phyloP scores from a whole-genome alignment of 164 flowering plant genomes.

The Cinnamomum chago region DNA sequence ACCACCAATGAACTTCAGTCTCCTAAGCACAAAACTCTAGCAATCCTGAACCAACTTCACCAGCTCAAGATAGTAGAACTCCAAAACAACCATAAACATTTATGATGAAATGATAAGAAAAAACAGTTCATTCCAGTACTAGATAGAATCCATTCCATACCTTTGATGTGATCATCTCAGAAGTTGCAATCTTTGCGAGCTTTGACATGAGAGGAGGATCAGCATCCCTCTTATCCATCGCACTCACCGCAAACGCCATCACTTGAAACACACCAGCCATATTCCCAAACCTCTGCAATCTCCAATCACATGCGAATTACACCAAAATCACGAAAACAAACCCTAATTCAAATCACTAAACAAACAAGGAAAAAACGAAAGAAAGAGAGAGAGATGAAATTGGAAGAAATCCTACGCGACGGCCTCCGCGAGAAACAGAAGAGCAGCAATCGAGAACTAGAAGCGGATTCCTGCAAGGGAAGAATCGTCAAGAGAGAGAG shows the following conservation, averaged over 20 bases:
- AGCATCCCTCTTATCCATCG: slow-evolving; percentile 48
- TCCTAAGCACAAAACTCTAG: too few species aligned
- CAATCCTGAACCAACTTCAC: too few species aligned
- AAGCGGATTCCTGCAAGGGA: slow-evolving; percentile 58
- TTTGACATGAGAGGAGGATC: slow-evolving; percentile 67
- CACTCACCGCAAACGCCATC: slow-evolving; percentile 72
- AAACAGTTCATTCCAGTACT: neutral
- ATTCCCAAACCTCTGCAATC: slow-evolving; percentile 74
- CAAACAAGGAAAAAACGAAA: neutral
- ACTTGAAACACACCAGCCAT: slow-evolving; percentile 82
- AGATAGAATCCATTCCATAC: slow-evolving; percentile 22
- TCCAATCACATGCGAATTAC: neutral
- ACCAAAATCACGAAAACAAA: neutral
- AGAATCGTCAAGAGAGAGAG: slow-evolving; percentile 6
- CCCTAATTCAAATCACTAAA: neutral
- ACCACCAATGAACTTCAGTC: too few species aligned
- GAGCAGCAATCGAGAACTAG: slow-evolving; percentile 86
- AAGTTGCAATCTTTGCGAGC: slow-evolving; percentile 72
- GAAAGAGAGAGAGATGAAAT: neutral
- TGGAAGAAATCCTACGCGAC: slow-evolving; percentile 46
- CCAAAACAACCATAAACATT: neutral
- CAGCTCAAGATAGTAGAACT: too few species aligned
- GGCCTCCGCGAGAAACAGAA: slow-evolving; percentile 79
- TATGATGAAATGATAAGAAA: neutral
- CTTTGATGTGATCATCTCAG: slow-evolving; percentile 90